A percentile compares a stretch with the other conserved stretches of the same genome.
Evolutionary conservation across 2,329 filamentous ascomycete species (phyloP).

Genomic region (Xylaria sp.): DNA sequence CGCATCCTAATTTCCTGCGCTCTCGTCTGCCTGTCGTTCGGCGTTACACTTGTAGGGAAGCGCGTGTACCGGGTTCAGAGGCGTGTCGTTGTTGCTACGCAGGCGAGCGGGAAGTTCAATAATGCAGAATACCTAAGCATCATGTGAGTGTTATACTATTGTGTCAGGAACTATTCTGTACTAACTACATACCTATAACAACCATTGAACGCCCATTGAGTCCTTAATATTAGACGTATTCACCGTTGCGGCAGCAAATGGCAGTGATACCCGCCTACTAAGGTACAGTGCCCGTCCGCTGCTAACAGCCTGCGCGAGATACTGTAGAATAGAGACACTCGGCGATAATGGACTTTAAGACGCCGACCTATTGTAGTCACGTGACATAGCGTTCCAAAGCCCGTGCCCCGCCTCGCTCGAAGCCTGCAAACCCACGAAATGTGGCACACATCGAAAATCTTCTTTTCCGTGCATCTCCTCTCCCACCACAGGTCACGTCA

Average conservation of each 20-base stretch:
- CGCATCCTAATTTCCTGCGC: not conserved
- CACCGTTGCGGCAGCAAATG: too few species aligned
- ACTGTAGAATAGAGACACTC: not conserved
- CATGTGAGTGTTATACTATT: too few species aligned
- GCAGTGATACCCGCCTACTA: not conserved
- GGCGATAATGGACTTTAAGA: constrained; percentile 2
- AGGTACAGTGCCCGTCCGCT: not conserved
- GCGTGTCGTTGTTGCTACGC: too few species aligned
- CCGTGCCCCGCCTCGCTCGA: constrained; percentile 48
- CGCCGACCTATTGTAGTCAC: constrained; percentile 31
- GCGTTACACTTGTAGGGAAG: too few species aligned
- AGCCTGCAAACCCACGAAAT: constrained; percentile 48
- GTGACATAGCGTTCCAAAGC: constrained; percentile 41
- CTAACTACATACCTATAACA: too few species aligned
- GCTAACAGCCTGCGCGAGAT: not conserved
- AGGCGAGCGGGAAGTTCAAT: too few species aligned
- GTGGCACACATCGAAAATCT: constrained; percentile 51
- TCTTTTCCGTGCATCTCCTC: constrained; percentile 42
- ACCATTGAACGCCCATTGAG: too few species aligned
- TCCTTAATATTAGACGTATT: too few species aligned
- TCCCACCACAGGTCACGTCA: constrained; percentile 36
- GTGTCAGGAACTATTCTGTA: too few species aligned
- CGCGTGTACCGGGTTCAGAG: too few species aligned
- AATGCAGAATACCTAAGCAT: too few species aligned
- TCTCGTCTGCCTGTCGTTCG: not conserved